Evolutionary conservation across 1,284 basidiomycete species (phyloP).

Genomic region (Veloporphyrellus conicus): DNA sequence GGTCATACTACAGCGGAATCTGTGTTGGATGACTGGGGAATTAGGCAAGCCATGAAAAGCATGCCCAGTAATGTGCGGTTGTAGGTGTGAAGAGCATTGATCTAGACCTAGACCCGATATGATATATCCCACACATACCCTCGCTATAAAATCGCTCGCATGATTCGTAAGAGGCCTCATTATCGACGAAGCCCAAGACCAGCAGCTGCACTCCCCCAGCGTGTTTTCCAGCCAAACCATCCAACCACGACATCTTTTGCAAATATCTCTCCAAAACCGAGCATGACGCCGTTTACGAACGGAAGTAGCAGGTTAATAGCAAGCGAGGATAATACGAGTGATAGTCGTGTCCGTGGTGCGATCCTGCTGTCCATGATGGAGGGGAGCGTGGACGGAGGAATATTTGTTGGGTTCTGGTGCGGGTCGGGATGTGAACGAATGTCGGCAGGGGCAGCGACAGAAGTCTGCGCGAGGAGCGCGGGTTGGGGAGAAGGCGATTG

Average conservation of each 20-base stretch:
- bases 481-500: conserved; percentile 40
- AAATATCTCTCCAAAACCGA: conserved; percentile 97
- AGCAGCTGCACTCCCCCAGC: conserved; percentile 26
- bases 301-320: conserved; percentile 91
- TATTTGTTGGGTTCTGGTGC: conserved; percentile 21
- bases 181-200: conserved; percentile 36
- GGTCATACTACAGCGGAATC: conserved; percentile 46
- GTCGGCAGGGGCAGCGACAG: conserved; percentile 21
- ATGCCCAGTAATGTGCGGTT: conserved; percentile 61
- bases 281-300: conserved; percentile 97
- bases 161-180: background rate
- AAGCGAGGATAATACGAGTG: conserved; percentile 75
- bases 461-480: conserved; percentile 26
- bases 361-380: conserved; percentile 72
- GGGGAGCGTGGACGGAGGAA: conserved; percentile 63
- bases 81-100: conserved; percentile 21
- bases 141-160: background rate
- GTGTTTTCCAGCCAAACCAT: conserved; percentile 51
- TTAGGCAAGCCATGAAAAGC: conserved; percentile 60
- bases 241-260: conserved; percentile 79
- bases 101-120: background rate
- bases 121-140: background rate
- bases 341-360: conserved; percentile 59
- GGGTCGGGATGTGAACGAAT: background rate
- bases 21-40: conserved; percentile 65